Evolutionary conservation across 2,329 filamentous ascomycete genomes (phyloP).

Genomic region (Dryadomyces quercus-mongolicae): DNA sequence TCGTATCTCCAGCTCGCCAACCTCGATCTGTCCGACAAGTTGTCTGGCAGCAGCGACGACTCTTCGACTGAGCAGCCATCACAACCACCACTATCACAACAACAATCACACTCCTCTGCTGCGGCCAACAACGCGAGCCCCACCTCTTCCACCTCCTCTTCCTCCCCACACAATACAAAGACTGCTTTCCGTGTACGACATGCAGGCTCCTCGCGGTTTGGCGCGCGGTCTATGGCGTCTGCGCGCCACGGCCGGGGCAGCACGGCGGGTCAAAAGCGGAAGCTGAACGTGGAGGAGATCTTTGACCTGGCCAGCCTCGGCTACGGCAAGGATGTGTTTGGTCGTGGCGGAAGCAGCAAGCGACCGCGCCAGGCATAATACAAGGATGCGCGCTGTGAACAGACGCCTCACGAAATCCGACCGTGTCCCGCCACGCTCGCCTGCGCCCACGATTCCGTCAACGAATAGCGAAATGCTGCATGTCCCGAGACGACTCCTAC

Average conservation of each 20-base stretch:
- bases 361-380: slow-evolving; percentile 34
- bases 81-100: slow-evolving; percentile 10
- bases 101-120: not conserved
- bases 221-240: slow-evolving; percentile 16
- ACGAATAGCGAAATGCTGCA: not conserved
- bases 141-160: not conserved
- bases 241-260: slow-evolving; percentile 42
- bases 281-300: slow-evolving; percentile 62
- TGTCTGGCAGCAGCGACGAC: slow-evolving; percentile 23
- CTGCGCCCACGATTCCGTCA: too few relatives aligned
- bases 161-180: slow-evolving; percentile 12
- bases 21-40: slow-evolving; percentile 43
- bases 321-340: slow-evolving; percentile 43
- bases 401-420: not conserved
- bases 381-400: too few relatives aligned
- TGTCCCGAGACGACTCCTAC: too few relatives aligned
- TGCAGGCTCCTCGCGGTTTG: slow-evolving; percentile 10
- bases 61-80: not conserved
- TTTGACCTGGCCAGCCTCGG: slow-evolving; percentile 58
- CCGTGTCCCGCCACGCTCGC: not conserved
- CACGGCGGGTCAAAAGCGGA: slow-evolving; percentile 59
- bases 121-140: slow-evolving; percentile 5
- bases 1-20: slow-evolving; percentile 49
- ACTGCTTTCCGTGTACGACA: slow-evolving; percentile 11
- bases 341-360: slow-evolving; percentile 31